These are phyloP conservation scores for Populus davidiana DNA, from an alignment of 345 rosid species.

Conservation along the genomic window DNA sequence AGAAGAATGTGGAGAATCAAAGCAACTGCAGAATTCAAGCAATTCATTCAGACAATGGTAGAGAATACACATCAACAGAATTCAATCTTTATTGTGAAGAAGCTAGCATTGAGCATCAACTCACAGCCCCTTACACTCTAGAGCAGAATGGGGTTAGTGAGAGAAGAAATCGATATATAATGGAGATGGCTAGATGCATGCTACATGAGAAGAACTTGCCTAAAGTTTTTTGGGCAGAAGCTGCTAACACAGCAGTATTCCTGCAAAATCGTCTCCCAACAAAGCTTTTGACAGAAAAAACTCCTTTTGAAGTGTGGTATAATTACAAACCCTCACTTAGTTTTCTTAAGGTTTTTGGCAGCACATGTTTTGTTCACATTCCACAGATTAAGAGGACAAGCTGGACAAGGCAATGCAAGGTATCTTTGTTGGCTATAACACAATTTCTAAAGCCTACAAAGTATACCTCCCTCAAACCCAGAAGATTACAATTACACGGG, in stretches of 20 bases:
- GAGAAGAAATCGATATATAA: background rate
- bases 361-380: too few species aligned
- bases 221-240: background rate
- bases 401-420: too few species aligned
- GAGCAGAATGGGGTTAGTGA: conserved; percentile 1
- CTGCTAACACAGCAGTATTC: background rate
- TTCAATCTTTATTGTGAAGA: conserved; percentile 4
- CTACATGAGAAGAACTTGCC: background rate
- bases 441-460: too few species aligned
- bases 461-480: too few species aligned
- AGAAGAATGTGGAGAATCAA: conserved; percentile 5
- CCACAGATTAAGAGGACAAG: too few species aligned
- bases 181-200: conserved; percentile 2
- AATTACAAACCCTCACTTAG: too few species aligned
- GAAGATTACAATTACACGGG: too few species aligned
- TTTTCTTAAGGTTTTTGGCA: too few species aligned
- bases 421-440: too few species aligned
- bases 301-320: too few species aligned
- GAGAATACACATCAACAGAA: background rate
- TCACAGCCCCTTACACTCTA: conserved; percentile 9
- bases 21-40: background rate
- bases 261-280: too few species aligned
- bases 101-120: background rate
- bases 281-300: too few species aligned
- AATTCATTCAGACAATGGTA: background rate